Percentiles rank a stretch among this genome's conserved stretches.
These are phyloP conservation scores for Eremomyces bilateralis DNA, from an alignment of 495 filamentous ascomycete genomes.

Conservation along the genomic window DNA sequence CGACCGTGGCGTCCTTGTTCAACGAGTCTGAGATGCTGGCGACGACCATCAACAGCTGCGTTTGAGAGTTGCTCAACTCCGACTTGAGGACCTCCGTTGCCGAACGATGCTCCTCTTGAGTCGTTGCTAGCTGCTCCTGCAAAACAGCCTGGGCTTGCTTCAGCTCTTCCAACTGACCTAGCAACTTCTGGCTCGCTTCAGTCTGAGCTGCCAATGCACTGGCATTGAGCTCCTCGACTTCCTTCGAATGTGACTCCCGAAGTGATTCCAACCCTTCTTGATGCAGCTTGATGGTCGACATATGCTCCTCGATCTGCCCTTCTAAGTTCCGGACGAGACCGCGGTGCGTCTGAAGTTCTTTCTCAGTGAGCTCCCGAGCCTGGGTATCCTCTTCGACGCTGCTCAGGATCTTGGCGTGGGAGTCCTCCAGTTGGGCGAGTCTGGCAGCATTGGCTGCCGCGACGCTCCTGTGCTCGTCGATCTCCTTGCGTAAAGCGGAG, in stretches of 20 bases:
- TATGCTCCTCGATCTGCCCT: slow-evolving; percentile 27
- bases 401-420: slow-evolving; percentile 23
- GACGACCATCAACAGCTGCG: slow-evolving; percentile 42
- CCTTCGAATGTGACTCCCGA: slow-evolving; percentile 29
- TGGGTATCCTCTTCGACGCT: slow-evolving; percentile 28
- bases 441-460: slow-evolving; percentile 18
- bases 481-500: slow-evolving; percentile 42
- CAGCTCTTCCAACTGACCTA: slow-evolving; percentile 18
- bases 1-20: slow-evolving; percentile 24
- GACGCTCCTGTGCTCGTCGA: slow-evolving; percentile 56
- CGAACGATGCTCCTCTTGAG: slow-evolving; percentile 27
- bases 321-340: slow-evolving; percentile 23
- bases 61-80: slow-evolving; percentile 47
- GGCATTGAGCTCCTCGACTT: slow-evolving; percentile 27
- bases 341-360: slow-evolving; percentile 21
- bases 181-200: slow-evolving; percentile 25
- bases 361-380: slow-evolving; percentile 19
- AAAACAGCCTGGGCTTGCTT: slow-evolving; percentile 2
- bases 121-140: slow-evolving; percentile 17
- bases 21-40: slow-evolving; percentile 26
- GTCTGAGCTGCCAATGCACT: slow-evolving; percentile 22
- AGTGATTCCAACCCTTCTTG: slow-evolving; percentile 30
- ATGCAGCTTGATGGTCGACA: slow-evolving; percentile 30
- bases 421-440: slow-evolving; percentile 24
- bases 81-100: slow-evolving; percentile 37